Percentiles rank a stretch among this genome's conserved stretches.
Conservation (phyloP, 2,329 filamentous ascomycete species). For the Coniochaeta sp. region DNA sequence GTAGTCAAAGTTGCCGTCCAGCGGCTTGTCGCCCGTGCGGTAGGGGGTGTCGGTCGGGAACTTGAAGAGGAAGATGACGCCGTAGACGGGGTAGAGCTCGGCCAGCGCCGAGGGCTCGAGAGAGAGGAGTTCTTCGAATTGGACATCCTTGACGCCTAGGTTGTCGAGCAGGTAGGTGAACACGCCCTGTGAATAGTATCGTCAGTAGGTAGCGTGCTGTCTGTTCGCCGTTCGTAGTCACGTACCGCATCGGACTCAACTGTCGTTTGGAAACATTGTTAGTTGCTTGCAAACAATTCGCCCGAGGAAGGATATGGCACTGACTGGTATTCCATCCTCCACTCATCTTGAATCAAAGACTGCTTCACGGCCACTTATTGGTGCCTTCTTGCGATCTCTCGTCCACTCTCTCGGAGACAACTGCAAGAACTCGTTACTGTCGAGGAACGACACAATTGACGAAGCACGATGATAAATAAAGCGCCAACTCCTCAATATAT, state of each 20-base stretch:
- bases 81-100: conserved; percentile 73
- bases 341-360: conserved; percentile 18
- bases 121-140: conserved; percentile 93
- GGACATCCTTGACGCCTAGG: conserved; percentile 85
- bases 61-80: conserved; percentile 99
- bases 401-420: neutral
- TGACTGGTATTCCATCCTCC: conserved; percentile 85
- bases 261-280: conserved; percentile 19
- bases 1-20: conserved; percentile 76
- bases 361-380: neutral
- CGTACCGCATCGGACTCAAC: conserved; percentile 91
- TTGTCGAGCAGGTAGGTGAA: conserved; percentile 93
- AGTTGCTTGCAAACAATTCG: neutral
- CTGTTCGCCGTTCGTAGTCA: conserved; percentile 13
- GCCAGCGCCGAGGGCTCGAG: conserved; percentile 71
- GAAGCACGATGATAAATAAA: no score
- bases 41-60: conserved; percentile 67
- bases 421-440: no score
- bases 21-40: conserved; percentile 54
- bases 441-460: no score
- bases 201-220: neutral
- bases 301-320: conserved; percentile 16
- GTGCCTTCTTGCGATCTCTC: neutral
- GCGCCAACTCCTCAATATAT: no score
- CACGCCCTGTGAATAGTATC: conserved; percentile 59